Percentiles rank a stretch among this genome's conserved stretches.
phyloP scores from a whole-genome alignment of 495 filamentous ascomycete species.

The Talaromyces adpressus region DNA sequence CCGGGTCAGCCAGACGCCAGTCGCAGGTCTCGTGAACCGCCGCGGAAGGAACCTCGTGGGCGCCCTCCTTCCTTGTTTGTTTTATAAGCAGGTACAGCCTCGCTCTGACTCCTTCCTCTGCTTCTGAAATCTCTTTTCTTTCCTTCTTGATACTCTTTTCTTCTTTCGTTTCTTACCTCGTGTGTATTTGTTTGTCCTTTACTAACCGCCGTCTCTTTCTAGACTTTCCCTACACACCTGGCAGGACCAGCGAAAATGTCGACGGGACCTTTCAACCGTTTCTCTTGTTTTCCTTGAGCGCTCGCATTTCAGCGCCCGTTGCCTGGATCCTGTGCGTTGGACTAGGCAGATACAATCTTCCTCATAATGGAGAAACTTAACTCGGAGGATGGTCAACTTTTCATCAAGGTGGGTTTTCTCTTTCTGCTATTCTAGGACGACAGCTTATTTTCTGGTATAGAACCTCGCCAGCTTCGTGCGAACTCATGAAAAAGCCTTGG shows the following conservation, averaged over 20 bases:
- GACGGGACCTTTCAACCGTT: slow-evolving; percentile 15
- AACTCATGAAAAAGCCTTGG: slow-evolving; percentile 93
- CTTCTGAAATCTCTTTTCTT: background rate
- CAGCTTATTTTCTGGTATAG: slow-evolving; percentile 34
- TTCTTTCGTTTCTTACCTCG: background rate
- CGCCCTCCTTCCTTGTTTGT: background rate
- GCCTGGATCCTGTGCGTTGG: slow-evolving; percentile 19
- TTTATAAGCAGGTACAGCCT: slow-evolving; percentile 8
- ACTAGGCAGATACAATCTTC: slow-evolving; percentile 13
- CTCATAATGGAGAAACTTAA: slow-evolving; percentile 45
- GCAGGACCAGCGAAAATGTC: slow-evolving; percentile 33
- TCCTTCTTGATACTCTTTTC: background rate
- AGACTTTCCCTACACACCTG: background rate
- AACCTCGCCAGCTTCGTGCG: slow-evolving; percentile 93
- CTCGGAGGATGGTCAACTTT: slow-evolving; percentile 82
- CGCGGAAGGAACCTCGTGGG: slow-evolving; percentile 1
- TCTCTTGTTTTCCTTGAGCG: slow-evolving; percentile 29
- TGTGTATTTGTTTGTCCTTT: background rate
- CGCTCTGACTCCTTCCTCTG: background rate
- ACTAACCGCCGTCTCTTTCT: background rate
- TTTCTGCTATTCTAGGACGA: background rate
- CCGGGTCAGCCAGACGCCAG: background rate
- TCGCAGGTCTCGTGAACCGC: slow-evolving; percentile 1
- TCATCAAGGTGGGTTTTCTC: slow-evolving; percentile 61
- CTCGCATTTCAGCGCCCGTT: slow-evolving; percentile 29